Conservation (phyloP, 106 monocot species). For the Platanthera guangdongensis region DNA sequence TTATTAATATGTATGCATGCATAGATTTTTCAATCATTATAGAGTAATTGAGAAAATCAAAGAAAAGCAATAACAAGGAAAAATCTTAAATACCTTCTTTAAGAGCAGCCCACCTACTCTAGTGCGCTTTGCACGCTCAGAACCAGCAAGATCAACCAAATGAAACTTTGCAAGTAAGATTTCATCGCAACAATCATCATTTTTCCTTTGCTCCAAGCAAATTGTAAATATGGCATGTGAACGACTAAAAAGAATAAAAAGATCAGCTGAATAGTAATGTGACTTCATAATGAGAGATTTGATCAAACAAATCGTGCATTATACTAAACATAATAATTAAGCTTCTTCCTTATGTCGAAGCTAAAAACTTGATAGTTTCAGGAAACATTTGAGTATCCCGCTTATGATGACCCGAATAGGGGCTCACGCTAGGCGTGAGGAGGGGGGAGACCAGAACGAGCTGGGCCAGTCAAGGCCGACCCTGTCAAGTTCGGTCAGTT, state of each 20-base stretch:
- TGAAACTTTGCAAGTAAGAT: slow-evolving; percentile 83
- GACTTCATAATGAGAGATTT: not conserved
- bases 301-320: not conserved
- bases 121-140: slow-evolving; percentile 93
- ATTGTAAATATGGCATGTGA: slow-evolving; percentile 99
- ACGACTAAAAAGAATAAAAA: slow-evolving; percentile 42
- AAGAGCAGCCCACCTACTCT: slow-evolving; percentile 82
- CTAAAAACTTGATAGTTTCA: not conserved
- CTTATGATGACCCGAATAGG: too few relatives aligned
- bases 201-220: slow-evolving; percentile 74
- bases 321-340: not conserved
- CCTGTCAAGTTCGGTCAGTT: too few relatives aligned
- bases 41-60: not conserved
- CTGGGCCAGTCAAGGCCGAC: too few relatives aligned
- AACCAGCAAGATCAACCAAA: slow-evolving; percentile 97
- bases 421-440: too few relatives aligned
- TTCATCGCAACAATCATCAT: slow-evolving; percentile 39
- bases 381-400: too few relatives aligned
- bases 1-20: slow-evolving; percentile 88
- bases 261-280: not conserved
- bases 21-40: not conserved
- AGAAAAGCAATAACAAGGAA: not conserved
- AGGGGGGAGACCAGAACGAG: too few relatives aligned
- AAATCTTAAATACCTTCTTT: slow-evolving; percentile 59
- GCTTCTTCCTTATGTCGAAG: not conserved